phyloP scores from a whole-genome alignment of 352 stramenopile genomes.

The Phytophthora syringae region DNA sequence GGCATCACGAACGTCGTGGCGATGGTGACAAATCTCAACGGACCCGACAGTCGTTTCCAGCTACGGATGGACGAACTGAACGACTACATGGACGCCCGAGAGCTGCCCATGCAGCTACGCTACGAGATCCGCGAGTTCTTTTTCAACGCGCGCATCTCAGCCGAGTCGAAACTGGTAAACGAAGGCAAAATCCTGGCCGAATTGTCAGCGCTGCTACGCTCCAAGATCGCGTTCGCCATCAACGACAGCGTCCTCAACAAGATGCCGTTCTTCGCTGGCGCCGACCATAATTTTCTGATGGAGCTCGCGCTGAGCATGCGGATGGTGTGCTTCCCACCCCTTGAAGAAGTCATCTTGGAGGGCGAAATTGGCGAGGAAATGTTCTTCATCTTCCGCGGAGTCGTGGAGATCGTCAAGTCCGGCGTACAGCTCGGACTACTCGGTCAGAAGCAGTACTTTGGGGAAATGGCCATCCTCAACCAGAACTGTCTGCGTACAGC shows the following conservation, averaged over 20 bases:
- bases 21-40: conserved; percentile 78
- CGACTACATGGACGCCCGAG: conserved; percentile 81
- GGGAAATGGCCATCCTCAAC: conserved; percentile 85
- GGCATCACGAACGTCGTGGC: conserved; percentile 79
- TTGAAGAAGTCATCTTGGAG: conserved; percentile 83
- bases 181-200: conserved; percentile 77
- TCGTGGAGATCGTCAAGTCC: conserved; percentile 72
- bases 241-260: conserved; percentile 85
- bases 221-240: conserved; percentile 83
- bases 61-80: conserved; percentile 83
- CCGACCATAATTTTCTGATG: conserved; percentile 86
- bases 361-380: conserved; percentile 86
- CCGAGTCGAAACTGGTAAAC: conserved; percentile 74
- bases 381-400: conserved; percentile 87
- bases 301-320: conserved; percentile 83
- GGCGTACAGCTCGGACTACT: conserved; percentile 70
- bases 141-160: conserved; percentile 76
- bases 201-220: conserved; percentile 72
- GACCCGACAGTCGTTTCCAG: conserved; percentile 66
- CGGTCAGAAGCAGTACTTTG: conserved; percentile 85
- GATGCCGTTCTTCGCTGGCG: conserved; percentile 81
- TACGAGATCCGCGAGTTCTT: conserved; percentile 88
- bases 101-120: conserved; percentile 72
- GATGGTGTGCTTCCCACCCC: conserved; percentile 81
- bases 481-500: conserved; percentile 74